phyloP scores from a whole-genome alignment of 192 early-diverging fungal genomes.

The Gonapodya sp. region DNA sequence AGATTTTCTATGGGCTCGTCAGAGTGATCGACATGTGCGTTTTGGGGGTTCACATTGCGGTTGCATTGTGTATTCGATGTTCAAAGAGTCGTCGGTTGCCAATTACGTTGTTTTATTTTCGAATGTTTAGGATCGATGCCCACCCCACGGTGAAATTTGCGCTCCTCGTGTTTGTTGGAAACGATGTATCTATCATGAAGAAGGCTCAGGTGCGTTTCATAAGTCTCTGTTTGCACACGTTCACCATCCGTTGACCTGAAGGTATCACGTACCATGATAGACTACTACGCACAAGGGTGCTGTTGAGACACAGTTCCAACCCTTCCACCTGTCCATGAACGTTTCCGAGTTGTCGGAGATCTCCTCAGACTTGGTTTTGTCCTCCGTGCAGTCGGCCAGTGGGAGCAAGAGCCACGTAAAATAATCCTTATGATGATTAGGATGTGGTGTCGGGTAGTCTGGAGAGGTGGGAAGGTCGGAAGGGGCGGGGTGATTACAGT shows the following conservation, averaged over 20 bases:
- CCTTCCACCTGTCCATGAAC: constrained; percentile 29
- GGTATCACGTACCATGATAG: constrained; percentile 30
- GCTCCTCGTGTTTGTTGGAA: constrained; percentile 24
- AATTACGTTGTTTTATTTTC: constrained; percentile 8
- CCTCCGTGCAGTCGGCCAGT: constrained; percentile 16
- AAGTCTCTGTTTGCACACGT: no score
- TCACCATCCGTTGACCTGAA: no score
- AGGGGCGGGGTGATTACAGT: no score
- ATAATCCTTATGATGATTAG: no score
- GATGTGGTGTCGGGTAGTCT: no score
- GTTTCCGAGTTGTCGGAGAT: constrained; percentile 25
- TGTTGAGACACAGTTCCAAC: constrained; percentile 19
- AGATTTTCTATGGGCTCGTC: constrained; percentile 23
- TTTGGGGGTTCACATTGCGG: background rate
- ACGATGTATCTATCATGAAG: constrained; percentile 25
- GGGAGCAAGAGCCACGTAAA: constrained; percentile 29
- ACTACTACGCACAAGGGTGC: constrained; percentile 30
- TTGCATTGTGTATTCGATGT: no score
- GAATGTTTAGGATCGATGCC: constrained; percentile 20
- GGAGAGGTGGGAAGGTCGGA: no score
- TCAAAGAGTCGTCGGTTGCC: no score
- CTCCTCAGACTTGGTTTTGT: constrained; percentile 18
- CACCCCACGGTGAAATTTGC: constrained; percentile 32
- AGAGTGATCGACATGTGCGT: constrained; percentile 16
- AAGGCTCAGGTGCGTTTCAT: constrained; percentile 3